Conservation (phyloP, 164 flowering plant species). For the Annona cherimola region DNA sequence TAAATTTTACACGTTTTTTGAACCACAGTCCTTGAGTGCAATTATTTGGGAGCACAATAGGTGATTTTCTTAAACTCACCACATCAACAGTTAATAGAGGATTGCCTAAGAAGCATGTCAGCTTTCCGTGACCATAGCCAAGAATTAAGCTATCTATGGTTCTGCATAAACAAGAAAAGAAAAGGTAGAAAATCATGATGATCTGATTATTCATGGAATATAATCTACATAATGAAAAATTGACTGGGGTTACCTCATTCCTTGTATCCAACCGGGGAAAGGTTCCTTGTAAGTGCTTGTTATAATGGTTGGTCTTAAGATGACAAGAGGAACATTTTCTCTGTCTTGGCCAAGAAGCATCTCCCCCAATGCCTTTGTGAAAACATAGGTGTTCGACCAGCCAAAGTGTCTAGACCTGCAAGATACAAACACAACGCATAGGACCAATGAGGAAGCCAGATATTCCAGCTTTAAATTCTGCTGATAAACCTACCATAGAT, state of each 20-base stretch:
- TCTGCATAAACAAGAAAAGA: slow-evolving; percentile 25
- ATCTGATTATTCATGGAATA: too few species aligned
- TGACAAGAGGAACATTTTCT: slow-evolving; percentile 28
- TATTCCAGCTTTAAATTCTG: too few species aligned
- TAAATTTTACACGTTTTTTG: too few species aligned
- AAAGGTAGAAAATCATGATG: neutral
- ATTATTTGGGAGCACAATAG: too few species aligned
- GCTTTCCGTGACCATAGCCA: slow-evolving; percentile 64
- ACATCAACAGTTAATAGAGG: slow-evolving; percentile 35
- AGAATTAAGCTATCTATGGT: slow-evolving; percentile 56
- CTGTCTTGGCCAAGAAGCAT: slow-evolving; percentile 30
- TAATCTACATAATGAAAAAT: too few species aligned
- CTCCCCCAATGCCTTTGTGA: slow-evolving; percentile 45
- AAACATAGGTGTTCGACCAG: slow-evolving; percentile 51
- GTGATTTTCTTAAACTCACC: slow-evolving; percentile 28
- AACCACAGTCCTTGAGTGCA: too few species aligned
- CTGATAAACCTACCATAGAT: too few species aligned
- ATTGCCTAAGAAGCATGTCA: slow-evolving; percentile 53
- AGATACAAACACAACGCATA: neutral
- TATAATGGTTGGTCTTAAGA: slow-evolving; percentile 36
- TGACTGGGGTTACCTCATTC: slow-evolving; percentile 30
- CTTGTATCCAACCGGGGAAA: slow-evolving; percentile 51
- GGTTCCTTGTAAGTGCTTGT: slow-evolving; percentile 39
- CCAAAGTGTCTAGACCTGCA: slow-evolving; percentile 39
- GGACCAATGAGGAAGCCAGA: too few species aligned